Evolutionary conservation across 2,329 filamentous ascomycete genomes (phyloP).

Genomic region (Aspergillus glaucus): DNA sequence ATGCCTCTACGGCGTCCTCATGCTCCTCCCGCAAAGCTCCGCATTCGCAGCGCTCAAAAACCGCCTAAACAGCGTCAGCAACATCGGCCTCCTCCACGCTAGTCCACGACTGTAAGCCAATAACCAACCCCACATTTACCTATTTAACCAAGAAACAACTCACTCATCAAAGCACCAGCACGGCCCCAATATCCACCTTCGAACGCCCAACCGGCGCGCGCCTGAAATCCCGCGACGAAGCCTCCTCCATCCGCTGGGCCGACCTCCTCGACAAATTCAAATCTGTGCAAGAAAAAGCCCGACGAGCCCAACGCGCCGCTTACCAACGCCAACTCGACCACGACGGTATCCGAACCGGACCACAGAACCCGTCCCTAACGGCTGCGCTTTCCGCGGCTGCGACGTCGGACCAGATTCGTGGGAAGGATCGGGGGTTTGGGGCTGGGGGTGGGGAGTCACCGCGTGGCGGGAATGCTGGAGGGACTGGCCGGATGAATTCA

Average conservation of each 20-base stretch:
- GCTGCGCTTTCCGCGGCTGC: conserved; percentile 26
- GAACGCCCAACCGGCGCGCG: conserved; percentile 63
- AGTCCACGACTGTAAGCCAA: conserved; percentile 63
- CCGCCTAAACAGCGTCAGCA: conserved; percentile 90
- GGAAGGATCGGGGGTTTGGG: conserved; percentile 24
- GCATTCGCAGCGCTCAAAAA: conserved; percentile 97
- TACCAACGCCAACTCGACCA: conserved; percentile 41
- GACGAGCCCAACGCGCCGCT: conserved; percentile 57
- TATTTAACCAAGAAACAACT: neutral
- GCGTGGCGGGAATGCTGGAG: conserved; percentile 9
- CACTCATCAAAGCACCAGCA: conserved; percentile 18
- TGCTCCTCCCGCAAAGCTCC: conserved; percentile 96
- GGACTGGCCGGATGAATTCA: neutral
- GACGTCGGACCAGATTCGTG: conserved; percentile 18
- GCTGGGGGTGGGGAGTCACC: conserved; percentile 28
- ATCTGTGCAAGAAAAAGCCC: conserved; percentile 77
- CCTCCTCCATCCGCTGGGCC: conserved; percentile 74
- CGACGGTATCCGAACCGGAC: conserved; percentile 45
- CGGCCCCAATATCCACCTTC: conserved; percentile 44
- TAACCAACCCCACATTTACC: conserved; percentile 29
- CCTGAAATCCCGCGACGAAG: conserved; percentile 72
- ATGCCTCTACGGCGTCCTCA: conserved; percentile 91
- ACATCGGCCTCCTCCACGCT: conserved; percentile 89
- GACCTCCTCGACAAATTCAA: conserved; percentile 95
- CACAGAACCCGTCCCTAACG: conserved; percentile 29